Evolutionary conservation across 164 flowering plant species (phyloP), one percentile per base, ranked within the genome.

Genomic region (Akebia trifoliata): DNA sequence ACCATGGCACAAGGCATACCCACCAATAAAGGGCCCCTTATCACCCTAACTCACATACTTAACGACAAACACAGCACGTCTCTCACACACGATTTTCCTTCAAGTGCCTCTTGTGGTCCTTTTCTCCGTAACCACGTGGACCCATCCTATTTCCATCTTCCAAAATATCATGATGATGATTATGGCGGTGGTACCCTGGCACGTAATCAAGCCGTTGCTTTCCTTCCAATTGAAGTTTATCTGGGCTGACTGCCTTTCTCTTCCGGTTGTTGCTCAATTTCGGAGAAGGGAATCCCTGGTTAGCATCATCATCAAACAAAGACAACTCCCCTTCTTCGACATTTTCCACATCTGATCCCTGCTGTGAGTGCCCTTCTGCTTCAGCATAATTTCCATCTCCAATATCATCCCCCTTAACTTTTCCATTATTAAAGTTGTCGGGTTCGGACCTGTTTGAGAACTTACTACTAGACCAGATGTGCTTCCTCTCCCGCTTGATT

Each of bases 261-360:
- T 76, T 81, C 22, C 74, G 67, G 59, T 39, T n/a, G 59, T 39
- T 67, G 56, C 57, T 61, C 21, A 69, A 50, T 38, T 63, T 74
- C 8, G 89, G 84, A 7, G 84, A 75, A 39, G 24, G 70, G 49
- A 67, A 45, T 18, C 57, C 81, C 37, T 39, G 52, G 7, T 59
- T 64, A 10, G 57, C 62, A 32, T 70, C 68, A 32, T 70, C 68
- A 59, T 73, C 77, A 44, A 48, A 51, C 21, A n/a, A n/a, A n/a
- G 74, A 60, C 20, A 80, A 60, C 65, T 80, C 84, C 52, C 83
- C 80, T 60, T 78, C 87, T 64, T 82, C 84, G 4, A 69, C 72
- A 40, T 54, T 60, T 28, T 66, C 70, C 34, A 29, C 34, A 15
- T 70, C 74, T 8, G 54, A 49, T 37, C 68, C 72, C 22, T 42